Evolutionary conservation across 192 early-diverging fungal species (phyloP).

Genomic region (Coemansia sp.): DNA sequence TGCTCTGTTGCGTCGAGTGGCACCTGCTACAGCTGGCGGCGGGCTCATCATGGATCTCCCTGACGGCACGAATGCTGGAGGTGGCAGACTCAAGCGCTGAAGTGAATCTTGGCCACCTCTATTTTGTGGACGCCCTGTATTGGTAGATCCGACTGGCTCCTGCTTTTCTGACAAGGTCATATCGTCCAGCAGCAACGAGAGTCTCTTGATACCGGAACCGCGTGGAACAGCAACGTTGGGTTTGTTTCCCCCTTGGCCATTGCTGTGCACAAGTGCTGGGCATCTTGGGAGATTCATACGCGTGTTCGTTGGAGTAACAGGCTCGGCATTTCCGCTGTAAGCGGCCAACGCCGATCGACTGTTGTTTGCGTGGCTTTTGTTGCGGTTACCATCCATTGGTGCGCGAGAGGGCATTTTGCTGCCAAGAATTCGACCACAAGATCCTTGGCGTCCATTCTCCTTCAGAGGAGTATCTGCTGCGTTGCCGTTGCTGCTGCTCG

Average conservation of each 20-base stretch:
- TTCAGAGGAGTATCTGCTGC: neutral
- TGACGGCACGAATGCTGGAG: neutral
- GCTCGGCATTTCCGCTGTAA: neutral
- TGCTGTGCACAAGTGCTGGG: neutral
- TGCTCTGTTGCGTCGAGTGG: neutral
- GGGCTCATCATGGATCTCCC: neutral
- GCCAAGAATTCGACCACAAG: neutral
- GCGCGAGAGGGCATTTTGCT: neutral
- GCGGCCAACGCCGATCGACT: too few species aligned
- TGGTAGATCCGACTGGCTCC: neutral
- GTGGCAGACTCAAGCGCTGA: neutral
- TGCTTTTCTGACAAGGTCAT: neutral
- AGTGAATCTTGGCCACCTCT: neutral
- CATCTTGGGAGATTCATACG: neutral
- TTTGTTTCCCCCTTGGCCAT: neutral
- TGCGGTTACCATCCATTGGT: neutral
- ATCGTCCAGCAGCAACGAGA: slow-evolving; percentile 1
- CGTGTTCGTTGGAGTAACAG: neutral
- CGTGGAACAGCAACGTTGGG: neutral
- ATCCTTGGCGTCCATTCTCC: neutral
- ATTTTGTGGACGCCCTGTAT: neutral
- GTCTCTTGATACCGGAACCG: neutral
- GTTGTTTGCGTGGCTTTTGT: neutral
- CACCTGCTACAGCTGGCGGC: neutral
- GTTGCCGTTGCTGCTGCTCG: neutral